These are phyloP conservation scores for Bothriochloa decipiens DNA, from an alignment of 176 grass and related monocot genomes.

Conservation along the genomic window DNA sequence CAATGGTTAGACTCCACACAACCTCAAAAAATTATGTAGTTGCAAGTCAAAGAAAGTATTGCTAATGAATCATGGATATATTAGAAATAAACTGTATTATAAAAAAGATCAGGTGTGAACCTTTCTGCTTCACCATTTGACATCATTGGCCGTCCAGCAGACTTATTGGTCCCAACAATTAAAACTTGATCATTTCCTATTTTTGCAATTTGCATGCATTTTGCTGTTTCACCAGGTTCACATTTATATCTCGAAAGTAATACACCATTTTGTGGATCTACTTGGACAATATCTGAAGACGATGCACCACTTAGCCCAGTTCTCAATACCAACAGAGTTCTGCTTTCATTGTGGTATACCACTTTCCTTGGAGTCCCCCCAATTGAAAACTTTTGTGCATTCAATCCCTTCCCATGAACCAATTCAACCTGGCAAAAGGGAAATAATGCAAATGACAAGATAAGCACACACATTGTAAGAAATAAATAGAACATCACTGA, in stretches of 20 bases:
- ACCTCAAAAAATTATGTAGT: neutral
- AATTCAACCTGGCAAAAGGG: slow-evolving; percentile 80
- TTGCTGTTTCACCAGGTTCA: slow-evolving; percentile 92
- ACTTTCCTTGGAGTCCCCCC: slow-evolving; percentile 93
- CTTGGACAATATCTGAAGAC: slow-evolving; percentile 85
- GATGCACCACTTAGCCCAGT: slow-evolving; percentile 67
- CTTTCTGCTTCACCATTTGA: slow-evolving; percentile 96
- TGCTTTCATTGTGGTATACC: slow-evolving; percentile 87
- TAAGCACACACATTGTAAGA: neutral
- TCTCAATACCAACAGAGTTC: slow-evolving; percentile 82
- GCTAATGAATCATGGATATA: slow-evolving; percentile 8
- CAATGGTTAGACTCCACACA: slow-evolving; percentile 23
- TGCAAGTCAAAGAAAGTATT: slow-evolving; percentile 39
- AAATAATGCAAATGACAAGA: slow-evolving; percentile 22
- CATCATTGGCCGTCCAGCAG: slow-evolving; percentile 75
- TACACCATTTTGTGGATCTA: slow-evolving; percentile 79
- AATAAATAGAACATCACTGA: slow-evolving; percentile 6
- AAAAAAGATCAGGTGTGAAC: slow-evolving; percentile 42
- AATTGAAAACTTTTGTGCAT: slow-evolving; percentile 88
- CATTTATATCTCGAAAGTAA: slow-evolving; percentile 92
- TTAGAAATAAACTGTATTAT: slow-evolving; percentile 26
- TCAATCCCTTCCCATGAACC: slow-evolving; percentile 89
- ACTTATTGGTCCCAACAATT: slow-evolving; percentile 89
- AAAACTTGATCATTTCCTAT: slow-evolving; percentile 83
- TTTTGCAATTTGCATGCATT: slow-evolving; percentile 91